Percentiles rank a stretch among this genome's conserved stretches.
phyloP scores from a whole-genome alignment of 169 alveolate genomes.

The Plasmodium inui region DNA sequence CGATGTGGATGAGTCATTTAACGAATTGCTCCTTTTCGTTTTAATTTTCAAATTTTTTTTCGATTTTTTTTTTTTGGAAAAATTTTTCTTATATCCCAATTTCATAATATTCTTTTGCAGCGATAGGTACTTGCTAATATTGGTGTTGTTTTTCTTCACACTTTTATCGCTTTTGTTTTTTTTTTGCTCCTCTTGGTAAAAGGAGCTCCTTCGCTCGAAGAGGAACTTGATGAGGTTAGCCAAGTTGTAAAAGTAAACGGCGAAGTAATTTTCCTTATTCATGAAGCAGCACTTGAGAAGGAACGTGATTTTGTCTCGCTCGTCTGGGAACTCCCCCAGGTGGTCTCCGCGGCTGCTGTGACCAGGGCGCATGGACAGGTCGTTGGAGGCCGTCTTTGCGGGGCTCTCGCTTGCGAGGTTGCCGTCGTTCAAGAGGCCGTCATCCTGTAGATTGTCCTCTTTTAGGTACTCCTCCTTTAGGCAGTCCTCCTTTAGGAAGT shows the following conservation, averaged over 20 bases:
- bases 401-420: neutral
- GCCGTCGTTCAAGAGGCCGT: neutral
- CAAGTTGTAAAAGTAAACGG: slow-evolving; percentile 58
- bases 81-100: slow-evolving; percentile 64
- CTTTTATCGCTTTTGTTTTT: slow-evolving; percentile 8
- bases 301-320: slow-evolving; percentile 5
- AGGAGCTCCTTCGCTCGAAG: slow-evolving; percentile 41
- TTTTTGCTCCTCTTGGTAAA: slow-evolving; percentile 36
- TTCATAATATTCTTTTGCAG: slow-evolving; percentile 71
- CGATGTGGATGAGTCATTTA: slow-evolving; percentile 31
- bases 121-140: slow-evolving; percentile 61
- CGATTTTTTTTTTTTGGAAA: slow-evolving; percentile 54
- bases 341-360: neutral
- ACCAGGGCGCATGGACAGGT: neutral
- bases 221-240: slow-evolving; percentile 58
- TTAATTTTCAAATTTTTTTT: slow-evolving; percentile 41
- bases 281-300: slow-evolving; percentile 54
- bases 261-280: slow-evolving; percentile 51
- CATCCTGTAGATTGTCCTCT: neutral
- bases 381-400: neutral
- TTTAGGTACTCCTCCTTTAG: neutral
- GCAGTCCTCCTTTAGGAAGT: neutral
- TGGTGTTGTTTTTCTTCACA: slow-evolving; percentile 19
- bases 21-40: slow-evolving; percentile 31
- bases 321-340: neutral